Evolutionary conservation across 2,329 filamentous ascomycete species (phyloP), one percentile per base, ranked within the genome.

Genomic region (Lachnellula willkommii): DNA sequence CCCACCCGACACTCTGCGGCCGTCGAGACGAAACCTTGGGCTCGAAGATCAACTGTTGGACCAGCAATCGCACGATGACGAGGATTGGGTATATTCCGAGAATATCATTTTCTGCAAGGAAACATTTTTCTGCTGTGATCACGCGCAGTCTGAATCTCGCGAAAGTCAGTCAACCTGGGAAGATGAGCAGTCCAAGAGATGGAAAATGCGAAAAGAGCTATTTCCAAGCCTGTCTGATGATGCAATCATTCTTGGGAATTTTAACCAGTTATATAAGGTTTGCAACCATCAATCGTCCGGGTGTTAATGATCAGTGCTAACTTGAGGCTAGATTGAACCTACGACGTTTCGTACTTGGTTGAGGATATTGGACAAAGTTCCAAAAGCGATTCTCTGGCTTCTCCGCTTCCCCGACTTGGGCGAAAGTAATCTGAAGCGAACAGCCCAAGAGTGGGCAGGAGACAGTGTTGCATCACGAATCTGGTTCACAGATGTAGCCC

Each of bases 201-300:
- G 94, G 93, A 79, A 82, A 62, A 96, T 97, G 91, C 87, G 94
- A 32, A 95, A 92, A 68, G 85, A 95, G 65, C 74, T 99, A 40
- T 99, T 99, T 66, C 94, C 94, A 0, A 78, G 81, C 17, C 76
- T 99, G 12, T 77, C 84, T 2, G 88, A 97, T 66, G 87, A 96
- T 69, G 82, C 84, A 20, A 85, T 99, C 65, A 96, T 99, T 65
- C 80, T 99, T 56, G 94, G 90, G 6, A 99, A 99, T 72, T 99
- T 99, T 74, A 99, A 99, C 69, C 94, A 99, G 71, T 78, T 99
- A 35, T 99, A 99, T 76, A 99, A 99, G 84, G 92, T 94, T 77
- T 62, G 77, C 66, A 32, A 9, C 35, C 22, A 37, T 6, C 40
- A 28, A 50, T 11, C 36, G 8, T 22, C 5, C 24, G 24, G 22